Evolutionary conservation across 768 basidiomycete species (phyloP).

Genomic region (Gloeopeniophorella convolvens): DNA sequence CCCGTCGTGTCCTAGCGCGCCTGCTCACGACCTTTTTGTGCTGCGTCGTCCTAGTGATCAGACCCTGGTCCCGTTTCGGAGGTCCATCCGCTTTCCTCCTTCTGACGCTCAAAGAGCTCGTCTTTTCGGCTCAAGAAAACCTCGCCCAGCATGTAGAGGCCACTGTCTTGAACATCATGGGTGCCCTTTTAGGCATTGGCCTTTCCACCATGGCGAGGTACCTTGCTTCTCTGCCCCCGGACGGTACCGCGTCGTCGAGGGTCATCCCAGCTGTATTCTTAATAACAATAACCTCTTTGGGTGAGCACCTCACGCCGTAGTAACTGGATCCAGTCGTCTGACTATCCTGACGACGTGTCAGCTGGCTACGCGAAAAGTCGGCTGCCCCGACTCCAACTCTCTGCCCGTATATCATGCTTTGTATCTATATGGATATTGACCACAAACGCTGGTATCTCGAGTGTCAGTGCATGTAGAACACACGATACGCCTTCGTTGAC

Average conservation of each 20-base stretch:
- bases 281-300: constrained; percentile 33
- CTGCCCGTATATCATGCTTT: constrained; percentile 42
- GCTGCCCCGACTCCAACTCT: constrained; percentile 37
- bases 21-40: constrained; percentile 41
- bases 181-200: constrained; percentile 36
- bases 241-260: constrained; percentile 28
- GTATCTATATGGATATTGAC: constrained; percentile 43
- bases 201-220: constrained; percentile 32
- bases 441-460: constrained; percentile 27
- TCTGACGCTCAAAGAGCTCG: constrained; percentile 37
- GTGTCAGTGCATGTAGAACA: constrained; percentile 24
- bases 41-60: constrained; percentile 32
- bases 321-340: not conserved
- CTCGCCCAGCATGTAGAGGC: constrained; percentile 43
- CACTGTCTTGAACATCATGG: constrained; percentile 37
- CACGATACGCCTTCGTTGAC: not conserved
- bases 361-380: constrained; percentile 40
- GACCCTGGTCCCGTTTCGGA: constrained; percentile 35
- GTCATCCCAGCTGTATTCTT: constrained; percentile 38
- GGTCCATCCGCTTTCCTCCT: constrained; percentile 34
- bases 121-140: constrained; percentile 41
- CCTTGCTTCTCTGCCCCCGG: constrained; percentile 26
- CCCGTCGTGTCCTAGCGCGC: constrained; percentile 33
- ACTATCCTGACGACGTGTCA: constrained; percentile 13
- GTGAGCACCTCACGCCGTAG: constrained; percentile 20